Evolutionary conservation across 306 rosid genomes (phyloP).

Genomic region (Elaeagnus macrophylla): DNA sequence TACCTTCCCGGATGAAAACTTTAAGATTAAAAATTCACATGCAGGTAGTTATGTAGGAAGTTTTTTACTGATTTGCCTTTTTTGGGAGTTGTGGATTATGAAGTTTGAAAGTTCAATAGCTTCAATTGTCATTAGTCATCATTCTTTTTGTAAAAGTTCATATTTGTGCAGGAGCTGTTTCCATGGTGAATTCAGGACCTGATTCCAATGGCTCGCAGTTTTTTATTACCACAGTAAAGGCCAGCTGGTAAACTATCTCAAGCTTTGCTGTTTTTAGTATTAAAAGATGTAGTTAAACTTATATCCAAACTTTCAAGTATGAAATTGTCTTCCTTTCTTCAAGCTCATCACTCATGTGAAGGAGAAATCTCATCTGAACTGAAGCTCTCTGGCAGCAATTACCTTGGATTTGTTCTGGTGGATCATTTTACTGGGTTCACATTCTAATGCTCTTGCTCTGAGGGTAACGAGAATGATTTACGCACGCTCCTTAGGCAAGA

Average conservation of each 20-base stretch:
- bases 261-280: background rate
- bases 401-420: too few relatives aligned
- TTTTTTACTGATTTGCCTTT: constrained; percentile 7
- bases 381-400: too few relatives aligned
- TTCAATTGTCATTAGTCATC: background rate
- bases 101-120: background rate
- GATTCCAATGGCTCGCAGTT: constrained; percentile 84
- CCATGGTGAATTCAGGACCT: constrained; percentile 79
- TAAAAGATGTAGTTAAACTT: constrained; percentile 1
- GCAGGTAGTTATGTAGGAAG: constrained; percentile 45
- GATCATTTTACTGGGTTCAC: background rate
- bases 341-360: too few relatives aligned
- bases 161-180: constrained; percentile 49
- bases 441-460: background rate
- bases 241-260: constrained; percentile 51
- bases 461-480: background rate
- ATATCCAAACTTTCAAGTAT: constrained; percentile 1
- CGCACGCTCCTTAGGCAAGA: background rate
- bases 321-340: too few relatives aligned
- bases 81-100: background rate
- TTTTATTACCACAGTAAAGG: constrained; percentile 71
- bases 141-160: constrained; percentile 12
- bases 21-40: constrained; percentile 54
- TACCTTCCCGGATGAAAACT: constrained; percentile 65
- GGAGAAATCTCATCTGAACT: too few relatives aligned